phyloP scores from a whole-genome alignment of 148 eudicot genomes.

The Rhododendron ferrugineum region DNA sequence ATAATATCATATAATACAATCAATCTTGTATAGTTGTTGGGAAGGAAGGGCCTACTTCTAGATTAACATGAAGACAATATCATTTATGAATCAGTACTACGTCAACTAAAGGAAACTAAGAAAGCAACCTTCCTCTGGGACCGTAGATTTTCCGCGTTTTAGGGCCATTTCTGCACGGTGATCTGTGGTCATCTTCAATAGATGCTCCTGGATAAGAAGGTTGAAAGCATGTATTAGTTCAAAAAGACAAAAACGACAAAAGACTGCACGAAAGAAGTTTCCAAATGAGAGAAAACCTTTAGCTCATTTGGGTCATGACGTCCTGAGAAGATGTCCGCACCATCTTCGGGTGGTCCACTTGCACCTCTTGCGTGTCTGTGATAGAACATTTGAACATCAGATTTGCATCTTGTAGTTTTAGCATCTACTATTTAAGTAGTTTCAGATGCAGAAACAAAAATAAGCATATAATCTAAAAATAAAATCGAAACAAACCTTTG shows the following conservation, averaged over 20 bases:
- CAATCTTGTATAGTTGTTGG: not conserved
- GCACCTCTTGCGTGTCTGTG: slow-evolving; percentile 58
- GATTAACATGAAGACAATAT: not conserved
- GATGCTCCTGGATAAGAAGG: slow-evolving; percentile 52
- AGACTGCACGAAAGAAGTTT: not conserved
- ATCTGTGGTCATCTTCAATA: slow-evolving; percentile 67
- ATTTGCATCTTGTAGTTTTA: slow-evolving; percentile 13
- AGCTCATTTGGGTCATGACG: slow-evolving; percentile 79
- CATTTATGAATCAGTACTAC: not conserved
- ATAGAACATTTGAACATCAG: slow-evolving; percentile 18
- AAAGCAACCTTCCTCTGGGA: slow-evolving; percentile 55
- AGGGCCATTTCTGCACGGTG: slow-evolving; percentile 79
- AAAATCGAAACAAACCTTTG: slow-evolving; percentile 55
- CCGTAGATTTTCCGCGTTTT: slow-evolving; percentile 66
- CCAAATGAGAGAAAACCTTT: slow-evolving; percentile 35
- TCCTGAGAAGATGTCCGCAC: slow-evolving; percentile 56
- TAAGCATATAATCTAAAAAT: not conserved
- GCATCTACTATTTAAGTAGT: not conserved
- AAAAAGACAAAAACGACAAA: not conserved
- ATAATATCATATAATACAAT: not conserved
- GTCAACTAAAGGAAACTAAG: slow-evolving; percentile 2
- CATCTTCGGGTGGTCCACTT: slow-evolving; percentile 54
- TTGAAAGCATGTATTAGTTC: not conserved
- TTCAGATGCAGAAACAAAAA: not conserved
- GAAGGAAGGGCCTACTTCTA: not conserved